A percentile compares a stretch with the other conserved stretches of the same genome.
phyloP scores from a whole-genome alignment of 108 stramenopile genomes.

The Cyclotella cryptica region DNA sequence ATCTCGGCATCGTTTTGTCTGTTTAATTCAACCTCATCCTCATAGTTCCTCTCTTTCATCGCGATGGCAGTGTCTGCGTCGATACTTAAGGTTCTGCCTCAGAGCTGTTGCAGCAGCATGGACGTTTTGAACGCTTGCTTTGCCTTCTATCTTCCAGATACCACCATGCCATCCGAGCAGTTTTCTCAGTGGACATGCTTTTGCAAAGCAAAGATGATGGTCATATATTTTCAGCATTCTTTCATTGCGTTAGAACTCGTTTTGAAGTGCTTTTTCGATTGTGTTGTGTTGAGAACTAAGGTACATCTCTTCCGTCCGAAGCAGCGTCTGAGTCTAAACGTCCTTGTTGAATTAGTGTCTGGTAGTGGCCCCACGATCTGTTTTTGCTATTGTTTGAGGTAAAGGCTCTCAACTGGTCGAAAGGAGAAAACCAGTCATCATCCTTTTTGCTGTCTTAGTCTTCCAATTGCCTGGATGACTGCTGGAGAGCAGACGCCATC shows the following conservation, averaged over 20 bases:
- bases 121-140: conserved; percentile 66
- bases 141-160: conserved; percentile 70
- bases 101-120: conserved; percentile 63
- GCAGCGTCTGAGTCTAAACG: conserved; percentile 26
- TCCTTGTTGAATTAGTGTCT: conserved; percentile 9
- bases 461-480: conserved; percentile 6
- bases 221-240: conserved; percentile 51
- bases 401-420: conserved; percentile 30
- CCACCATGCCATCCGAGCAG: conserved; percentile 78
- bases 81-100: conserved; percentile 59
- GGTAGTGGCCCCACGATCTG: conserved; percentile 16
- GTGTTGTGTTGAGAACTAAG: conserved; percentile 31
- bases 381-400: conserved; percentile 26
- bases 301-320: conserved; percentile 33
- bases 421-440: conserved; percentile 29
- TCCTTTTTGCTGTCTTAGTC: conserved; percentile 11
- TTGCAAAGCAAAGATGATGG: conserved; percentile 68
- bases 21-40: conserved; percentile 60
- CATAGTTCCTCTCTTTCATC: conserved; percentile 65
- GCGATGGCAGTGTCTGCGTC: conserved; percentile 59
- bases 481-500: conserved; percentile 17
- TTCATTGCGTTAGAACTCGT: conserved; percentile 64
- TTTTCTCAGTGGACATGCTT: conserved; percentile 67
- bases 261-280: conserved; percentile 53
- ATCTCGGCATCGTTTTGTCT: conserved; percentile 68